phyloP scores from a whole-genome alignment of 306 rosid genomes.

The Glycine latifolia region DNA sequence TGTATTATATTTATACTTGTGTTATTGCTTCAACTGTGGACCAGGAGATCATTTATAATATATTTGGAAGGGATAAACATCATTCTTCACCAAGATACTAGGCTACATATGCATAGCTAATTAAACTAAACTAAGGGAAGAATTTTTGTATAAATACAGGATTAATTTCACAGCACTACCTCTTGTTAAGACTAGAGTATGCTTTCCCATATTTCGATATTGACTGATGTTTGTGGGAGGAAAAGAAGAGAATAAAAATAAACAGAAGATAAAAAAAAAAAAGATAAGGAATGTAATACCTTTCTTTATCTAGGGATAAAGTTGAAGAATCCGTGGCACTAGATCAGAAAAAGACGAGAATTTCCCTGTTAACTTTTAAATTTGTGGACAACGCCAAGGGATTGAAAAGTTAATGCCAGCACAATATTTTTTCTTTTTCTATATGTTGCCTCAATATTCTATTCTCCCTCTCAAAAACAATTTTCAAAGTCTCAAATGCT shows the following conservation, averaged over 20 bases:
- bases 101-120: background rate
- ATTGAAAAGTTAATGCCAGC: conserved; percentile 45
- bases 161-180: conserved; percentile 32
- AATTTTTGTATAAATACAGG: conserved; percentile 30
- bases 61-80: background rate
- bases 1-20: background rate
- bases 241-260: conserved; percentile 62
- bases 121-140: conserved; percentile 20
- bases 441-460: conserved; percentile 34
- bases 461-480: conserved; percentile 2
- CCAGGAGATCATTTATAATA: background rate
- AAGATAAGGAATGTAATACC: conserved; percentile 75
- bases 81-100: background rate
- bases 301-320: conserved; percentile 65
- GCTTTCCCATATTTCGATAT: conserved; percentile 45
- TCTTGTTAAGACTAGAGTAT: conserved; percentile 1
- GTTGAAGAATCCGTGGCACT: conserved; percentile 68
- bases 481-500: conserved; percentile 22
- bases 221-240: conserved; percentile 53
- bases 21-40: background rate
- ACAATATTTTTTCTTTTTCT: conserved; percentile 27
- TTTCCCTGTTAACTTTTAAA: conserved; percentile 50
- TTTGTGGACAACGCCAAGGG: conserved; percentile 51
- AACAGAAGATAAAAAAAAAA: conserved; percentile 34
- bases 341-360: conserved; percentile 50